Percentiles rank a stretch among this genome's conserved stretches.
These are phyloP conservation scores for Magnusiomyces sp. DNA, from an alignment of 1,139 yeast species.

Conservation along the genomic window DNA sequence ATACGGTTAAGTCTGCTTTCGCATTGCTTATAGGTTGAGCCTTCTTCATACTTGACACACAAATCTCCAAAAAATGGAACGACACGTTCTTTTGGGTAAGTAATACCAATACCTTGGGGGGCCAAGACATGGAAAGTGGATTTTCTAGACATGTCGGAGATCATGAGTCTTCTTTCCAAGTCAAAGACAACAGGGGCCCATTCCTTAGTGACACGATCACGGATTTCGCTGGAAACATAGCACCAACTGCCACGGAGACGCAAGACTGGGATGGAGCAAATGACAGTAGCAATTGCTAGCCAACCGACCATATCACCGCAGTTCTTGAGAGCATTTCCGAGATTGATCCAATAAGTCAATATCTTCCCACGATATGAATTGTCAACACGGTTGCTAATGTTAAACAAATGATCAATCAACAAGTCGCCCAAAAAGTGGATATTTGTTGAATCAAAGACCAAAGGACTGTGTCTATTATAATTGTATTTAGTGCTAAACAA, in stretches of 20 bases:
- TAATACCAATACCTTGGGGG: constrained; percentile 78
- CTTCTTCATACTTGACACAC: constrained; percentile 35
- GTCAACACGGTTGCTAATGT: constrained; percentile 18
- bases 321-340: constrained; percentile 70
- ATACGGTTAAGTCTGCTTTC: constrained; percentile 62
- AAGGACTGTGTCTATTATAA: constrained; percentile 45
- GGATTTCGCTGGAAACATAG: constrained; percentile 50
- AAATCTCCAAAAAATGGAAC: constrained; percentile 91
- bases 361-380: constrained; percentile 50
- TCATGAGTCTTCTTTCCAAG: constrained; percentile 64
- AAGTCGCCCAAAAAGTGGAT: constrained; percentile 72
- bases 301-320: constrained; percentile 93
- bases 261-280: constrained; percentile 75
- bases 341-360: constrained; percentile 75
- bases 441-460: constrained; percentile 62
- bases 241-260: constrained; percentile 74
- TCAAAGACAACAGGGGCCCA: constrained; percentile 96
- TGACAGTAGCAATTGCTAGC: constrained; percentile 80
- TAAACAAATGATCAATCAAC: constrained; percentile 61
- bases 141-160: constrained; percentile 40
- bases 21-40: constrained; percentile 46
- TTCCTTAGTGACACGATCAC: constrained; percentile 61
- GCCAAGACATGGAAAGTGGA: constrained; percentile 69
- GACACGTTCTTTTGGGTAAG: constrained; percentile 67
- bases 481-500: constrained; percentile 38